Conservation (phyloP, 2,329 filamentous ascomycete genomes). For the Pseudopyricularia javanii region DNA sequence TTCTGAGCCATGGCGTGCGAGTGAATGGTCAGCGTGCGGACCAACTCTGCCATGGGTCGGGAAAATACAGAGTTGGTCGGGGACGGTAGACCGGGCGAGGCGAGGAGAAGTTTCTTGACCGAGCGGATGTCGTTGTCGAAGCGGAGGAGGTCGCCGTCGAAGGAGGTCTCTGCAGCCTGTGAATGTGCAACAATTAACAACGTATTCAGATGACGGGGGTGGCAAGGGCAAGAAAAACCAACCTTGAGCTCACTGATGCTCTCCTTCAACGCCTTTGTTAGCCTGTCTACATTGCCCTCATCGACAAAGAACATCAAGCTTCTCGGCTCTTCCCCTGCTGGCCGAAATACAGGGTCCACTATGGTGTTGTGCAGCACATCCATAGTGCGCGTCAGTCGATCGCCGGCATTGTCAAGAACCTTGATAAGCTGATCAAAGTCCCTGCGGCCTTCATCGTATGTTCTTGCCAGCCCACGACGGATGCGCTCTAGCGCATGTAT, state of each 20-base stretch:
- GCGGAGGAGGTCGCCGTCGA: conserved; percentile 61
- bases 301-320: conserved; percentile 68
- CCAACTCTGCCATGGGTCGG: conserved; percentile 35
- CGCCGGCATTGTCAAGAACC: conserved; percentile 54
- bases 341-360: conserved; percentile 53
- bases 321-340: conserved; percentile 43
- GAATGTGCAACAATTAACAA: background rate
- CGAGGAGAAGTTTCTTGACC: conserved; percentile 45
- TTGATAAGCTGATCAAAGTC: conserved; percentile 51
- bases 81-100: conserved; percentile 16
- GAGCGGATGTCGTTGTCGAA: conserved; percentile 65
- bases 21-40: conserved; percentile 56
- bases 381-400: conserved; percentile 54
- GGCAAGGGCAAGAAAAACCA: conserved; percentile 6
- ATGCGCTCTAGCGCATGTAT: conserved; percentile 37
- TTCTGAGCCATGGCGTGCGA: conserved; percentile 74
- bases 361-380: conserved; percentile 48
- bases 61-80: conserved; percentile 22
- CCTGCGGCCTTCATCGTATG: conserved; percentile 43
- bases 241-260: conserved; percentile 62
- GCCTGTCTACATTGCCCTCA: conserved; percentile 52
- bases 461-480: conserved; percentile 35
- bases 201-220: background rate
- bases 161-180: conserved; percentile 53
- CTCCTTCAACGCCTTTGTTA: conserved; percentile 54